A percentile compares a stretch with the other conserved stretches of the same genome.
Conservation (phyloP, 441 rosid species). For the Codiaeum variegatum region DNA sequence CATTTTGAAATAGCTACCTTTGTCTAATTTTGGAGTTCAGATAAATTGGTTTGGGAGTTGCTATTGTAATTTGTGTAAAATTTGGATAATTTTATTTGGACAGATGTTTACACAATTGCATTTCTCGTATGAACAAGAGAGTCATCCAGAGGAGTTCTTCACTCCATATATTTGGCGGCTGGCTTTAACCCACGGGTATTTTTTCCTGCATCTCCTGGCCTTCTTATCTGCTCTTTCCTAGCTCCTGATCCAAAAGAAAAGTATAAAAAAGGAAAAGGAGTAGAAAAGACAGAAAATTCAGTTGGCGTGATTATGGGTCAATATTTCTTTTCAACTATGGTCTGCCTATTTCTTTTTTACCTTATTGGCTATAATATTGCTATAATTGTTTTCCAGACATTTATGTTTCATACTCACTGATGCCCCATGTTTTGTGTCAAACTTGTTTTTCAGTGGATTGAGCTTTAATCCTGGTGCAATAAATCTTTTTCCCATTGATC, state of each 20-base stretch:
- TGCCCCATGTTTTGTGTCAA: slow-evolving; percentile 16
- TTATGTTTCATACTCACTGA: slow-evolving; percentile 2
- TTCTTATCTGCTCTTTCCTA: neutral
- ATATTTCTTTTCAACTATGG: neutral
- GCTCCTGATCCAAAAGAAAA: neutral
- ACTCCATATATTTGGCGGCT: slow-evolving; percentile 94
- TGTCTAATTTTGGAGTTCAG: neutral
- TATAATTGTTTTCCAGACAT: neutral
- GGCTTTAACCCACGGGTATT: slow-evolving; percentile 64
- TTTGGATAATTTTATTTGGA: slow-evolving; percentile 9
- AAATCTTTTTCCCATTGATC: slow-evolving; percentile 57
- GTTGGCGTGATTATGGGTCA: neutral
- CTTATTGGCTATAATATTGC: neutral
- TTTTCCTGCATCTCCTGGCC: neutral
- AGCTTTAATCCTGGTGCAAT: slow-evolving; percentile 56
- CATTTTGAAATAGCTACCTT: neutral
- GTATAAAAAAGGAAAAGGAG: too few relatives aligned
- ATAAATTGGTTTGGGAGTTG: neutral
- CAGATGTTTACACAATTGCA: slow-evolving; percentile 98
- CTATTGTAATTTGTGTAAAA: neutral
- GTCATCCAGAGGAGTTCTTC: slow-evolving; percentile 96
- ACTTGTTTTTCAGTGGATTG: slow-evolving; percentile 44
- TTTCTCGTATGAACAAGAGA: slow-evolving; percentile 98
- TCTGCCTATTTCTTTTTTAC: neutral
- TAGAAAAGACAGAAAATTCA: neutral